These are phyloP conservation scores for Tricholoma bakamatsutake DNA, from an alignment of 768 basidiomycete genomes.

Conservation along the genomic window DNA sequence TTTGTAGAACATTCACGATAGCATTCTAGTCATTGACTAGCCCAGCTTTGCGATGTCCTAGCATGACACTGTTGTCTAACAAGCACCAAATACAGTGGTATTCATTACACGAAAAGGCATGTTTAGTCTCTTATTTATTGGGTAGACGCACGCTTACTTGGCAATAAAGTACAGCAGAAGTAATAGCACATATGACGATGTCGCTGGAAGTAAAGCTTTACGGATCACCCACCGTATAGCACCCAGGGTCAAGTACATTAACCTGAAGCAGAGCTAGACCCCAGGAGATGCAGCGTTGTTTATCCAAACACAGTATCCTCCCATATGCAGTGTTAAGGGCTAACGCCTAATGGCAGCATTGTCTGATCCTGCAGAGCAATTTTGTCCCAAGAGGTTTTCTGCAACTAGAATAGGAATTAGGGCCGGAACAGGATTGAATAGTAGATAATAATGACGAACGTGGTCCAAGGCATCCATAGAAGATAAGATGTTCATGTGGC, in stretches of 20 bases:
- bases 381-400: slow-evolving; percentile 46
- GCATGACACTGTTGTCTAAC: no score
- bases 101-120: no score
- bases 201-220: no score
- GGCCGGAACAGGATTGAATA: neutral
- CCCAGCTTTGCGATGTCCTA: no score
- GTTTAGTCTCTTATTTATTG: no score
- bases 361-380: slow-evolving; percentile 38
- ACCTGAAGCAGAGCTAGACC: neutral
- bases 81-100: no score
- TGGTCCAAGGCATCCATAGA: slow-evolving; percentile 50
- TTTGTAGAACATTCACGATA: neutral
- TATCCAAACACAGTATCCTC: neutral
- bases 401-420: slow-evolving; percentile 35
- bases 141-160: no score
- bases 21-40: neutral
- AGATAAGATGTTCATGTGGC: slow-evolving; percentile 33
- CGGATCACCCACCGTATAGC: no score
- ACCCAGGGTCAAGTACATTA: no score
- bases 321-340: slow-evolving; percentile 11
- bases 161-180: no score
- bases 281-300: neutral
- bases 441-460: slow-evolving; percentile 33
- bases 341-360: slow-evolving; percentile 56
- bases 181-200: no score